Evolutionary conservation across 768 basidiomycete species (phyloP).

Genomic region (Termitomyces sp.): DNA sequence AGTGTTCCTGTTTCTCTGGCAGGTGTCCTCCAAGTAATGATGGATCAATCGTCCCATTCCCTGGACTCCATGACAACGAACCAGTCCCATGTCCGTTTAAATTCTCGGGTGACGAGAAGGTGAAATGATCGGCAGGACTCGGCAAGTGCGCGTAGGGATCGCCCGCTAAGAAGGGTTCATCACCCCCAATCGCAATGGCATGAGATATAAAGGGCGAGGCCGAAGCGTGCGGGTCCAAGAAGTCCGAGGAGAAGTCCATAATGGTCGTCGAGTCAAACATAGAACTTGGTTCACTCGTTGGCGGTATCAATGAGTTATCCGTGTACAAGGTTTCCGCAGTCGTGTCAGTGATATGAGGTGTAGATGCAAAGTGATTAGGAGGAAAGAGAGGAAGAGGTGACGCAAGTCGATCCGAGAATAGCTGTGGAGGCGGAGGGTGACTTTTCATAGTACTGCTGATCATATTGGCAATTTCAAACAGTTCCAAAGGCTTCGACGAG

Average conservation of each 20-base stretch:
- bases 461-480: background rate
- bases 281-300: background rate
- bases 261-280: background rate
- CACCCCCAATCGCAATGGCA: background rate
- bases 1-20: background rate
- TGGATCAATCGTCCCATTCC: slow-evolving; percentile 18
- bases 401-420: background rate
- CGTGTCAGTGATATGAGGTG: background rate
- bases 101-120: background rate
- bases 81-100: background rate
- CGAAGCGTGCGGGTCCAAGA: background rate
- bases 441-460: background rate
- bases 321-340: background rate
- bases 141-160: background rate
- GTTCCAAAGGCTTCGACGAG: background rate
- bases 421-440: background rate
- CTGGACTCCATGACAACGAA: background rate
- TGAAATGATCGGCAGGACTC: background rate
- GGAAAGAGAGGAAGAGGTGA: background rate
- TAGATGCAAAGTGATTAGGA: background rate
- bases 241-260: background rate
- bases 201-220: slow-evolving; percentile 6
- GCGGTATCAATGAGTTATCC: background rate
- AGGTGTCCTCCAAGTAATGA: slow-evolving; percentile 11
- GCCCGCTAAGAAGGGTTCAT: background rate